Conservation (phyloP, 2,329 filamentous ascomycete species). For the Sordariomycetes sp. region DNA sequence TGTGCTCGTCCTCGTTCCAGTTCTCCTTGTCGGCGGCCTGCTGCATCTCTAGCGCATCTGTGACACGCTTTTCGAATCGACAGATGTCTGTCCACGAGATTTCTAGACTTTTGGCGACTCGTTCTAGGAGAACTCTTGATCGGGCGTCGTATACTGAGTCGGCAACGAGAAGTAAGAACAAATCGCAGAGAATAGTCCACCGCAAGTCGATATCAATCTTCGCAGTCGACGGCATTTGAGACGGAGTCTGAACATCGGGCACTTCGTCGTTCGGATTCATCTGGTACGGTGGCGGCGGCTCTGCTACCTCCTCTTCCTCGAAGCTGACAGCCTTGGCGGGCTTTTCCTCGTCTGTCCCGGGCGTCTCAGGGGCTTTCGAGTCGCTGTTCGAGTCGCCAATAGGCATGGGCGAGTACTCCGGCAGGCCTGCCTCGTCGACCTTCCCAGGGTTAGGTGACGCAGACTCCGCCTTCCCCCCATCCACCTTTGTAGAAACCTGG, state of each 20-base stretch:
- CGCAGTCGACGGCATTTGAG: conserved; percentile 69
- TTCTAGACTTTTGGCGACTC: conserved; percentile 69
- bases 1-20: conserved; percentile 94
- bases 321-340: neutral
- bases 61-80: conserved; percentile 93
- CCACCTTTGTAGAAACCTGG: neutral
- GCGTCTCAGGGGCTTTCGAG: conserved; percentile 4
- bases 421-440: no score
- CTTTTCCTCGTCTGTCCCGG: conserved; percentile 3
- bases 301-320: conserved; percentile 33
- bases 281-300: conserved; percentile 50
- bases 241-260: conserved; percentile 72
- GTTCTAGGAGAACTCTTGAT: conserved; percentile 75
- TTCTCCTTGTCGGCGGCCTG: conserved; percentile 90
- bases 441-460: no score
- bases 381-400: no score
- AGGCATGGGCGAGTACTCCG: no score
- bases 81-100: conserved; percentile 90
- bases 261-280: conserved; percentile 60
- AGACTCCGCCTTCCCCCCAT: no score
- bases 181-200: conserved; percentile 93
- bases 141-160: conserved; percentile 88
- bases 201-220: conserved; percentile 93
- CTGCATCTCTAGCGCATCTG: conserved; percentile 96
- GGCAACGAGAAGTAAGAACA: conserved; percentile 94